Percentiles rank a stretch among this genome's conserved stretches.
These are phyloP conservation scores for Vanderwaltozyma polyspora DNA, from an alignment of 805 yeast species.

Conservation along the genomic window DNA sequence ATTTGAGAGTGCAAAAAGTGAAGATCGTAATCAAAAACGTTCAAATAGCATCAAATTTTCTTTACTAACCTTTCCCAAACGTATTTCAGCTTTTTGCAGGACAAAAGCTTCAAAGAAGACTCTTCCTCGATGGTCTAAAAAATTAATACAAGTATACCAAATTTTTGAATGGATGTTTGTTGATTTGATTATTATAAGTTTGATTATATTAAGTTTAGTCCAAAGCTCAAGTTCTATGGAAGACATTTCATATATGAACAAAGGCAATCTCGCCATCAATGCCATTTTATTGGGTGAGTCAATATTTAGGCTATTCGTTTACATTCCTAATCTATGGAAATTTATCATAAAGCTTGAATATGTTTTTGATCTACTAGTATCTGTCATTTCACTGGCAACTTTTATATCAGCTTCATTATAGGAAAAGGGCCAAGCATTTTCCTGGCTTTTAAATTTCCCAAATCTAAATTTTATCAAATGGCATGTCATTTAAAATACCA, in stretches of 20 bases:
- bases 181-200: neutral
- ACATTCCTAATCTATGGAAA: slow-evolving; percentile 1
- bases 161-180: neutral
- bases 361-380: neutral
- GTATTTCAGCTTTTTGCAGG: too few species aligned
- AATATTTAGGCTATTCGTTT: neutral
- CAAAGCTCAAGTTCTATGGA: neutral
- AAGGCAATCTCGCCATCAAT: neutral
- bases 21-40: too few species aligned
- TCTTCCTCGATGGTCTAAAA: neutral
- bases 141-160: neutral
- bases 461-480: neutral
- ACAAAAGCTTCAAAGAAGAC: neutral
- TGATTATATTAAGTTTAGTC: neutral
- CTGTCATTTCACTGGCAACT: neutral
- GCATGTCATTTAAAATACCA: neutral
- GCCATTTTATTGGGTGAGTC: neutral
- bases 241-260: neutral
- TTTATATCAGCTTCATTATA: too few species aligned
- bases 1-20: too few species aligned
- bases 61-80: too few species aligned
- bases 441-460: slow-evolving; percentile 1
- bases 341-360: neutral
- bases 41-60: too few species aligned
- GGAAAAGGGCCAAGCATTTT: slow-evolving; percentile 1